Percentiles rank a stretch among this genome's conserved stretches.
These are phyloP conservation scores for Tulasnella sp. DNA, from an alignment of 768 basidiomycete species.

Conservation along the genomic window DNA sequence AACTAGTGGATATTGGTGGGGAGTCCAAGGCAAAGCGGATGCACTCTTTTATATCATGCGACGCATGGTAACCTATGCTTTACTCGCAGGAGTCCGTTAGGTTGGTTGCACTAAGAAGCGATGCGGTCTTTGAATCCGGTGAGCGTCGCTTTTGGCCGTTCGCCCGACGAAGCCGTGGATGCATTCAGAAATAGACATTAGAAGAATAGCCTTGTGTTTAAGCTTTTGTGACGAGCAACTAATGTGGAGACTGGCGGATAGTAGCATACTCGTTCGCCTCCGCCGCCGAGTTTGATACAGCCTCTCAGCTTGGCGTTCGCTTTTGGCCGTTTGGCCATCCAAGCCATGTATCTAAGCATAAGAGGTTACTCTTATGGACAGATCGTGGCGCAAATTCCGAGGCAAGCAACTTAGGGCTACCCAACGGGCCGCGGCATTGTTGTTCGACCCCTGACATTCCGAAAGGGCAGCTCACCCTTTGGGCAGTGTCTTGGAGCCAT, in stretches of 20 bases:
- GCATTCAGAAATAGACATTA: neutral
- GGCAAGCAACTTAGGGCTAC: too few species aligned
- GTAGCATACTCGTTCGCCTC: neutral
- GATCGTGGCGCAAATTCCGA: too few species aligned
- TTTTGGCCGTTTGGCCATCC: neutral
- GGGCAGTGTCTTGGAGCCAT: too few species aligned
- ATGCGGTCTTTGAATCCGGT: neutral
- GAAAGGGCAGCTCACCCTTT: too few species aligned
- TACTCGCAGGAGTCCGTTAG: neutral
- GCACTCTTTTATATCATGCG: neutral
- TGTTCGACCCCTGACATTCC: too few species aligned
- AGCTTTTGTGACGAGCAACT: neutral
- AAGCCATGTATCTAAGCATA: too few species aligned
- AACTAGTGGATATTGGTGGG: neutral
- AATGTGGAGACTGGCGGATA: neutral
- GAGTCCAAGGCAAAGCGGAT: neutral
- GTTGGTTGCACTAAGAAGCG: neutral
- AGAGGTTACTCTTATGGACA: too few species aligned
- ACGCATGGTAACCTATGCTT: neutral
- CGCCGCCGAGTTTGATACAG: too few species aligned
- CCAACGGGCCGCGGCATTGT: too few species aligned
- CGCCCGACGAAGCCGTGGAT: neutral
- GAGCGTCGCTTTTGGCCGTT: neutral
- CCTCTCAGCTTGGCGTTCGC: neutral
- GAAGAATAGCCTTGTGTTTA: neutral